Evolutionary conservation across 2,329 filamentous ascomycete genomes (phyloP).

Genomic region (Trichoderma citrinoviride): DNA sequence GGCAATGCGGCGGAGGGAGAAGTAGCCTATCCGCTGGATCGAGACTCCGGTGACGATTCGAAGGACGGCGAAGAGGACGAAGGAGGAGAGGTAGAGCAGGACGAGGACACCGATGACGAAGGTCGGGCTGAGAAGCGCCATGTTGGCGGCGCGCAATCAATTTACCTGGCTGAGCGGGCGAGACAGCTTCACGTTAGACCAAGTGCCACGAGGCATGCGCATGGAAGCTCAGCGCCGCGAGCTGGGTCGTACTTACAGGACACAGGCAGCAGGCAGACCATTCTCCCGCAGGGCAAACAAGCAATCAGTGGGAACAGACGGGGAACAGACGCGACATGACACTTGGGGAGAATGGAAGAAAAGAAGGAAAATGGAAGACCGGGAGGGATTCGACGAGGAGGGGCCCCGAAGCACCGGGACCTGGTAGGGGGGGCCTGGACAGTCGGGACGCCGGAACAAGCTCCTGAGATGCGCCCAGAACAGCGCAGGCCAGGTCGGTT

Average conservation of each 20-base stretch:
- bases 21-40: constrained; percentile 91
- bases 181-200: not conserved
- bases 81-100: constrained; percentile 84
- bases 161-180: constrained; percentile 15
- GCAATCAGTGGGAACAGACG: not conserved
- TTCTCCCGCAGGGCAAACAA: constrained; percentile 17
- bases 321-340: constrained; percentile 18
- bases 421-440: not conserved
- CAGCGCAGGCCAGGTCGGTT: not conserved
- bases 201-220: not conserved
- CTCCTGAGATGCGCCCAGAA: not conserved
- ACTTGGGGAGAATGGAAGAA: not conserved
- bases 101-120: constrained; percentile 85
- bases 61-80: constrained; percentile 88
- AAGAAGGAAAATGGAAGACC: constrained; percentile 6
- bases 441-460: constrained; percentile 14
- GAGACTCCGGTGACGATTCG: constrained; percentile 92
- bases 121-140: constrained; percentile 69
- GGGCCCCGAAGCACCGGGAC: constrained; percentile 15
- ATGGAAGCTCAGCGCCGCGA: not conserved
- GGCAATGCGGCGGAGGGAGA: constrained; percentile 84
- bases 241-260: constrained; percentile 14
- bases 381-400: constrained; percentile 11
- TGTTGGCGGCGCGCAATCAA: constrained; percentile 32
- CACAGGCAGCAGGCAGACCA: constrained; percentile 20